Base-by-base conservation (phyloP, 1,284 basidiomycete genomes). In the Ustanciosporium gigantosporum region DNA sequence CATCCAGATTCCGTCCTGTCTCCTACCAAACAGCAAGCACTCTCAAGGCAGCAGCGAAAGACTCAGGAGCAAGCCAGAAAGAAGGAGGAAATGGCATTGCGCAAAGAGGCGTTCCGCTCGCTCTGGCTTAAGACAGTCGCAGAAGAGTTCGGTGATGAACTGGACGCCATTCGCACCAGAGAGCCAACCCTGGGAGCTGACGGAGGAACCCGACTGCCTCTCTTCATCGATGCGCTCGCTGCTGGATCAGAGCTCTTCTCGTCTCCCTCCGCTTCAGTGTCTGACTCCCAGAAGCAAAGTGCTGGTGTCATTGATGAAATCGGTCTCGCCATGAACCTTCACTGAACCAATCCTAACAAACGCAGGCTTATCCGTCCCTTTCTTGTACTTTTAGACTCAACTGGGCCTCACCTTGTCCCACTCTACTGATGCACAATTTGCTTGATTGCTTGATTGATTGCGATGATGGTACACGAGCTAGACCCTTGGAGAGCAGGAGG, bases 91-190 rank as follows among this genome's bases (percentile, higher is more conserved):
- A 6, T 13, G 9, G 36, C 14, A 23, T 6, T 11, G 25, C 52
- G 48, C 15, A 48, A 45, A 29, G 46, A 52, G 20, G 49, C 66
- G 16, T 71, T 68, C 46, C 56, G 51, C 11, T 40, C 58, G 0
- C 46, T 71, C 4, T 71, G 64, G 60, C 67, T 71, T 53, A 62
- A 61, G 41, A 32, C 58, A 0, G 46, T 71, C n/a, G 67, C 69
- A 17, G 59, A 71, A 19, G 62, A 66, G 19, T 71, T 71, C 38
- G 69, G 57, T 9, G 59, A 64, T 22, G 66, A 71, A 21, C 55
- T 71, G 20, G 69, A 71, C 22, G 36, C 59, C 1, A 50, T 71
- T 31, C 62, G 69, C 14, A 65, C 39, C 6, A 45, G 50, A 19
- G 61, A 65, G 38, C 61, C 61, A 4, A 59, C 61, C 3, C 55